Percentiles rank a stretch among this genome's conserved stretches.
Conservation (phyloP, 2,329 filamentous ascomycete genomes). For the Neonectria magnoliae region DNA sequence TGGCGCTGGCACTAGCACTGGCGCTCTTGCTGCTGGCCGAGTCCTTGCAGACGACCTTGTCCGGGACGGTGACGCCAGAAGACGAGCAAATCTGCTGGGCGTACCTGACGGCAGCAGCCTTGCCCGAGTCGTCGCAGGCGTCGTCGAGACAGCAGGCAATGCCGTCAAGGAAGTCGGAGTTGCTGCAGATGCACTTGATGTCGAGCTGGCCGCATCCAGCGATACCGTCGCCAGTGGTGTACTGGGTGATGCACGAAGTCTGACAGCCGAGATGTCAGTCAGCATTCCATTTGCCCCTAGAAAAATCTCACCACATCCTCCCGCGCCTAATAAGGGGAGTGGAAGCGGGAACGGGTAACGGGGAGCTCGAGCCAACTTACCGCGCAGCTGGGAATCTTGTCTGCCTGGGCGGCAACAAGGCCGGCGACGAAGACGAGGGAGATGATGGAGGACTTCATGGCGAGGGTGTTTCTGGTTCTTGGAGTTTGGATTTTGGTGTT, state of each 20-base stretch:
- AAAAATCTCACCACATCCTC: neutral
- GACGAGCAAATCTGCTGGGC: conserved; percentile 52
- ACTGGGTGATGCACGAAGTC: conserved; percentile 47
- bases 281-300: conserved; percentile 10
- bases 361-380: conserved; percentile 43
- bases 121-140: conserved; percentile 47
- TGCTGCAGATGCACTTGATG: conserved; percentile 55
- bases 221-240: conserved; percentile 47
- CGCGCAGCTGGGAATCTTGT: conserved; percentile 50
- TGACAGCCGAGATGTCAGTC: conserved; percentile 26
- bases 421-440: conserved; percentile 45
- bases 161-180: conserved; percentile 50
- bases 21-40: conserved; percentile 12
- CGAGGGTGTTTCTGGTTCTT: conserved; percentile 22
- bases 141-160: conserved; percentile 55
- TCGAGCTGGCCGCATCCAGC: conserved; percentile 52
- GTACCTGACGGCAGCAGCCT: conserved; percentile 49
- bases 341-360: neutral
- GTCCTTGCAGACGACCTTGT: conserved; percentile 49
- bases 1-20: conserved; percentile 23
- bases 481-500: neutral
- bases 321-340: no score
- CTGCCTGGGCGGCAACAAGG: conserved; percentile 48
- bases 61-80: conserved; percentile 49
- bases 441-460: conserved; percentile 51